phyloP scores from a whole-genome alignment of 1,284 basidiomycete species.

The Trametes pubescens region DNA sequence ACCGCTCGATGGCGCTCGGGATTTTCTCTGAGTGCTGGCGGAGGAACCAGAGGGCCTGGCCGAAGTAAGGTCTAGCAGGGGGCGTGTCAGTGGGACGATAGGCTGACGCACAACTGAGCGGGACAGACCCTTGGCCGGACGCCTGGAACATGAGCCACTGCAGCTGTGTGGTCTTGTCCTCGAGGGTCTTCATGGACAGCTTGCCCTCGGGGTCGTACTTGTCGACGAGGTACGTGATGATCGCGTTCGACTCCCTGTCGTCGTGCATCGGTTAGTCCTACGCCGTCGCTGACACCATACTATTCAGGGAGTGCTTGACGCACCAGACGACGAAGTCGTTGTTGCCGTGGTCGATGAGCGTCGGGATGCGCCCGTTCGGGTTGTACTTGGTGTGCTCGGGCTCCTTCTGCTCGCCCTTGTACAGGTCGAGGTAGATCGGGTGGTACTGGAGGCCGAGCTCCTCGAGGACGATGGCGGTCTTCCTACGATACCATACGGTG shows the following conservation, averaged over 20 bases:
- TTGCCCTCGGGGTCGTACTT: slow-evolving; percentile 37
- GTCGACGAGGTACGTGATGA: slow-evolving; percentile 44
- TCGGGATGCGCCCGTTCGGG: slow-evolving; percentile 43
- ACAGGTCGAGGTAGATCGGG: slow-evolving; percentile 37
- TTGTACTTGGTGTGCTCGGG: slow-evolving; percentile 34
- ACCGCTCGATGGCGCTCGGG: slow-evolving; percentile 40
- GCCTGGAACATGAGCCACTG: slow-evolving; percentile 44
- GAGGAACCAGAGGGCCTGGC: slow-evolving; percentile 39
- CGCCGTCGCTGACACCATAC: background rate
- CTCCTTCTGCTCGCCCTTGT: slow-evolving; percentile 38
- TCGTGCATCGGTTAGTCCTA: background rate
- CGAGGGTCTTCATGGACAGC: slow-evolving; percentile 36
- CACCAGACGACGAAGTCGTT: slow-evolving; percentile 33
- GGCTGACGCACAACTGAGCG: background rate
- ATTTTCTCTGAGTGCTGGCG: slow-evolving; percentile 35
- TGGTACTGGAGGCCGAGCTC: slow-evolving; percentile 42
- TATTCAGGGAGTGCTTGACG: background rate
- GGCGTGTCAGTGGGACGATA: background rate
- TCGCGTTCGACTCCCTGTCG: slow-evolving; percentile 45
- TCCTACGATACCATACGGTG: slow-evolving; percentile 22
- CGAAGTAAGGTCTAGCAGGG: slow-evolving; percentile 29
- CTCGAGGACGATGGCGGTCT: slow-evolving; percentile 37
- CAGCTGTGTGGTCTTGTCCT: slow-evolving; percentile 33
- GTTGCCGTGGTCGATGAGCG: slow-evolving; percentile 45
- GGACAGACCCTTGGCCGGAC: slow-evolving; percentile 39